Conservation (phyloP, 2,329 filamentous ascomycete genomes). For the Xylariaceae sp. region DNA sequence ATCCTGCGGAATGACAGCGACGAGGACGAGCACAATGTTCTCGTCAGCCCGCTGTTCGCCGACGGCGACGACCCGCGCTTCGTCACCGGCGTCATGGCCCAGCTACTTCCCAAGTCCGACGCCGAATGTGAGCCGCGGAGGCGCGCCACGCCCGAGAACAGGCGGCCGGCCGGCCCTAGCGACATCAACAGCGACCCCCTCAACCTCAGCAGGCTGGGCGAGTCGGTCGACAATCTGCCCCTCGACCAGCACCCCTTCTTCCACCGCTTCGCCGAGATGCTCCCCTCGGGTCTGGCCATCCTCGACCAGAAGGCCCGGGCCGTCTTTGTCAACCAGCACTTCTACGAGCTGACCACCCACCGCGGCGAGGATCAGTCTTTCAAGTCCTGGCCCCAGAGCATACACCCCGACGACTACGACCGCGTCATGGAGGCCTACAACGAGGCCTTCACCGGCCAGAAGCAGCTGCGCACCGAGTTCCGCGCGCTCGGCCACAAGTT, state of each 20-base stretch:
- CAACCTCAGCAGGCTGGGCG: no score
- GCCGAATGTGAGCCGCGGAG: no score
- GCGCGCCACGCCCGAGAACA: no score
- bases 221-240: not conserved
- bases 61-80: not conserved
- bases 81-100: not conserved
- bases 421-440: slow-evolving; percentile 1
- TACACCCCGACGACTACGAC: not conserved
- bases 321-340: slow-evolving; percentile 1
- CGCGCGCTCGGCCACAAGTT: not conserved
- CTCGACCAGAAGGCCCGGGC: not conserved
- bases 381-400: not conserved
- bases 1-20: not conserved
- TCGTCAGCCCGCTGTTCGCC: slow-evolving; percentile 1
- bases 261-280: not conserved
- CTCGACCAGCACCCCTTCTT: slow-evolving; percentile 1
- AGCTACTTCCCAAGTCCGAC: not conserved
- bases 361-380: not conserved
- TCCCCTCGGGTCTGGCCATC: not conserved
- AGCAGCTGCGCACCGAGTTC: slow-evolving; percentile 1
- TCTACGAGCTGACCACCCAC: not conserved
- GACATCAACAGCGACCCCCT: no score
- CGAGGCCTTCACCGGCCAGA: not conserved
- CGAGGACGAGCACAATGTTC: not conserved
- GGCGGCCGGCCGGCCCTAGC: no score